phyloP scores from a whole-genome alignment of 106 monocot species.

The Agapanthus africanus region DNA sequence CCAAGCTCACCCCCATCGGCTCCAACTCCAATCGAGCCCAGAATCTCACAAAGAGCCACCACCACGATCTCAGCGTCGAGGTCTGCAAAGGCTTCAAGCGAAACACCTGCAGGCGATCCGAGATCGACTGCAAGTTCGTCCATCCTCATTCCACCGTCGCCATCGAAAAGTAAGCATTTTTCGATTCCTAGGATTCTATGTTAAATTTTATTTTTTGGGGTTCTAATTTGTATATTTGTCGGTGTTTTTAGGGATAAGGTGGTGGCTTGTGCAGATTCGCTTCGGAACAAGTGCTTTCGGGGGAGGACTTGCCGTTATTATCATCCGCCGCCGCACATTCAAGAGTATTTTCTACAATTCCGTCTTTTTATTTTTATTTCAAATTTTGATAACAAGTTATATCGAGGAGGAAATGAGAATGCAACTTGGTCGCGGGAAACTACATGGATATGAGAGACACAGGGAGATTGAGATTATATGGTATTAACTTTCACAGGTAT shows the following conservation, averaged over 20 bases:
- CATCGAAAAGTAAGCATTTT: conserved; percentile 18
- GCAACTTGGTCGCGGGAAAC: too few relatives aligned
- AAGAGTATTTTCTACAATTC: conserved; percentile 24
- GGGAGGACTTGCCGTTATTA: conserved; percentile 29
- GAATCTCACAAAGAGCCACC: conserved; percentile 11
- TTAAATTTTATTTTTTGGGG: background rate
- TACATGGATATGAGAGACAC: too few relatives aligned
- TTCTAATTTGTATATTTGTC: background rate
- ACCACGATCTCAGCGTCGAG: conserved; percentile 16
- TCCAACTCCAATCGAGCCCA: too few relatives aligned
- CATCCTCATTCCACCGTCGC: conserved; percentile 35
- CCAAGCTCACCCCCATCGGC: too few relatives aligned
- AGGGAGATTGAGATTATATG: too few relatives aligned
- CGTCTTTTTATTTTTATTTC: too few relatives aligned
- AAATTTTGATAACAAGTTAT: too few relatives aligned
- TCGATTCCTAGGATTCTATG: background rate
- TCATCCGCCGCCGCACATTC: conserved; percentile 34
- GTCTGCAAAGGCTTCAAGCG: conserved; percentile 30
- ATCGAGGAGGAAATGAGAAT: too few relatives aligned
- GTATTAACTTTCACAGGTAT: too few relatives aligned
- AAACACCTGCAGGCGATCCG: conserved; percentile 16
- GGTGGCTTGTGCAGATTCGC: conserved; percentile 26
- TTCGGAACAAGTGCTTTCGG: conserved; percentile 29
- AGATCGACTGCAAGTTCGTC: conserved; percentile 35
- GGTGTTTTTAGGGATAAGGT: conserved; percentile 29